Evolutionary conservation across 2,329 filamentous ascomycete genomes (phyloP).

Genomic region (Aspergillus candidus): DNA sequence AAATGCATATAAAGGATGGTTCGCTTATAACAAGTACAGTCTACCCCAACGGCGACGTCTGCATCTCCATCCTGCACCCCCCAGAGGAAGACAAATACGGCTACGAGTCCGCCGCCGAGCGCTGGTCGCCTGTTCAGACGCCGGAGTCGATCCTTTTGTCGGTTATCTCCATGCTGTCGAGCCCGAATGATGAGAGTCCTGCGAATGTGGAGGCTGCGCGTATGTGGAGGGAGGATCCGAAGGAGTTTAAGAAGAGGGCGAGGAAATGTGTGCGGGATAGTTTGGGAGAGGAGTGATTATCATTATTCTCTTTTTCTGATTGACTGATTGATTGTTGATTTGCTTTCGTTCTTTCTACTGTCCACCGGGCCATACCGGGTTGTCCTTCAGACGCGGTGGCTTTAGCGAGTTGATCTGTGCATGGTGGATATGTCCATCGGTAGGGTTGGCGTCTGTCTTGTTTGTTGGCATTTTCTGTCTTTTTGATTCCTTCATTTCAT

Average conservation of each 20-base stretch:
- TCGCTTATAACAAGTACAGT: conserved; percentile 43
- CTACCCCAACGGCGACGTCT: conserved; percentile 79
- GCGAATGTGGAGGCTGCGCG: conserved; percentile 92
- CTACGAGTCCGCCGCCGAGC: conserved; percentile 83
- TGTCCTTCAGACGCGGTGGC: too few relatives aligned
- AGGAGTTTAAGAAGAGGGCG: conserved; percentile 72
- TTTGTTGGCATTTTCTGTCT: not conserved
- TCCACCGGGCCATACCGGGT: too few relatives aligned
- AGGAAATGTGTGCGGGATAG: conserved; percentile 75
- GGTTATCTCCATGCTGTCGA: conserved; percentile 85
- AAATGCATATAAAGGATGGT: too few relatives aligned
- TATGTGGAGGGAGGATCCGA: conserved; percentile 73
- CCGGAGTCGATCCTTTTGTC: conserved; percentile 90
- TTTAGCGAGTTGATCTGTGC: too few relatives aligned
- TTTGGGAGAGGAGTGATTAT: conserved; percentile 59
- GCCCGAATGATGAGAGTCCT: conserved; percentile 90
- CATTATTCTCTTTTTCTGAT: not conserved
- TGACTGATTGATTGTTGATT: too few relatives aligned
- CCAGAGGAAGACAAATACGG: conserved; percentile 91
- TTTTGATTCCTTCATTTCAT: not conserved
- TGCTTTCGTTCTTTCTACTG: too few relatives aligned
- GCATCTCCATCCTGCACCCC: conserved; percentile 94
- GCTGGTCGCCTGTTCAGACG: conserved; percentile 91
- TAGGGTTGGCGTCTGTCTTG: too few relatives aligned
- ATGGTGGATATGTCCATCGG: too few relatives aligned